Conservation (phyloP, 345 rosid genomes). For the Eutrema heterophyllum region DNA sequence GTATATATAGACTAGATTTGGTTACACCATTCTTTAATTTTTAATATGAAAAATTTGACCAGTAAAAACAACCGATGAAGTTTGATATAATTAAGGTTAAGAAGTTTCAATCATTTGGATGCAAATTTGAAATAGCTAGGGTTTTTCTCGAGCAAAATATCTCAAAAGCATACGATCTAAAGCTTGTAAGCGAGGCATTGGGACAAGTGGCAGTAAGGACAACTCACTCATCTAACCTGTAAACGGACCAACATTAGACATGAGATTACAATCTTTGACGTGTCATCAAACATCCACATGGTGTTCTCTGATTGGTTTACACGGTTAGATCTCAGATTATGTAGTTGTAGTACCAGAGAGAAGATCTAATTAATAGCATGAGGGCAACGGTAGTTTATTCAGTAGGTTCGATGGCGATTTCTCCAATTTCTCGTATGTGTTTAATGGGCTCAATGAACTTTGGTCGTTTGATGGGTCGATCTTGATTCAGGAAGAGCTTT, state of each 20-base stretch:
- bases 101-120: neutral
- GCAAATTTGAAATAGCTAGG: neutral
- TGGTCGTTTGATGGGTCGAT: too few species aligned
- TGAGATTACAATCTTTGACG: constrained; percentile 5
- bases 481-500: too few species aligned
- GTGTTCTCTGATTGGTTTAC: constrained; percentile 3
- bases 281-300: constrained; percentile 22
- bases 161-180: constrained; percentile 1
- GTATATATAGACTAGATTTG: neutral
- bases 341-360: constrained; percentile 12
- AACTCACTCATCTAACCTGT: constrained; percentile 8
- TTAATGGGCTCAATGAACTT: too few species aligned
- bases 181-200: constrained; percentile 7
- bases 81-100: neutral
- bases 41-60: too few species aligned
- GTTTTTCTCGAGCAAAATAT: constrained; percentile 3
- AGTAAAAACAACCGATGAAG: neutral
- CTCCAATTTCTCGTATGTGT: too few species aligned
- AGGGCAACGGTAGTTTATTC: too few species aligned
- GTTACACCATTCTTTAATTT: neutral
- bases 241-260: neutral
- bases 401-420: too few species aligned
- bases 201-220: constrained; percentile 16
- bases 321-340: constrained; percentile 21
- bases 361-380: constrained; percentile 5